Evolutionary conservation across 2,329 filamentous ascomycete species (phyloP).

Genomic region (Neocucurbitaria cava): DNA sequence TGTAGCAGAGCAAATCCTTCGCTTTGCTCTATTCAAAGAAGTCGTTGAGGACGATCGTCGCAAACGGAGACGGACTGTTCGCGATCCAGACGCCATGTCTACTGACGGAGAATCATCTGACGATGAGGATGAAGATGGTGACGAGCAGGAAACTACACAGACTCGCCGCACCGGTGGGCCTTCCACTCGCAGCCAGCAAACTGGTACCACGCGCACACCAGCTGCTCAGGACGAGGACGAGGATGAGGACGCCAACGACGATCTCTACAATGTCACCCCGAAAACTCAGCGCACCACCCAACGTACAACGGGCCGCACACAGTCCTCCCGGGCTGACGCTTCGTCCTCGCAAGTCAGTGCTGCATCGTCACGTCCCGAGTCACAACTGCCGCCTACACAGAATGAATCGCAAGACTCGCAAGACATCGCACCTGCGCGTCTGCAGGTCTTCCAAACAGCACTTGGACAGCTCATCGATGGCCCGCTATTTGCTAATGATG

Average conservation of each 20-base stretch:
- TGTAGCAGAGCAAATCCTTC: conserved; percentile 85
- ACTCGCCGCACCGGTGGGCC: conserved; percentile 49
- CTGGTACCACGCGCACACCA: conserved; percentile 38
- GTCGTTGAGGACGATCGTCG: conserved; percentile 78
- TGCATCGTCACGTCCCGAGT: conserved; percentile 80
- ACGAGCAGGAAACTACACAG: conserved; percentile 44
- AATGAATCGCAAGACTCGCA: conserved; percentile 47
- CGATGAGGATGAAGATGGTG: conserved; percentile 67
- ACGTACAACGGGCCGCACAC: conserved; percentile 49
- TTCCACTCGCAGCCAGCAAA: conserved; percentile 42
- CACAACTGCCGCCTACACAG: conserved; percentile 68
- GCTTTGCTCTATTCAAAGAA: conserved; percentile 97
- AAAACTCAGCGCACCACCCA: conserved; percentile 57
- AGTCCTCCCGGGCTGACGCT: conserved; percentile 39
- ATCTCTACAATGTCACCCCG: conserved; percentile 61
- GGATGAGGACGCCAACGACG: conserved; percentile 62
- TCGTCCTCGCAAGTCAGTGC: conserved; percentile 70
- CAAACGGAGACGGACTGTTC: conserved; percentile 80
- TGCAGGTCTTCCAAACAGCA: conserved; percentile 77
- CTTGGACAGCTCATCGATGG: conserved; percentile 85
- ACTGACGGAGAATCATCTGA: conserved; percentile 66
- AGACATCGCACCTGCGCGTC: conserved; percentile 67
- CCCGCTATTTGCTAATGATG: conserved; percentile 85
- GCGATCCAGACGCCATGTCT: conserved; percentile 61
- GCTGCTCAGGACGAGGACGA: conserved; percentile 52